phyloP scores from a whole-genome alignment of 352 stramenopile species.

The Phytopythium sindhum region DNA sequence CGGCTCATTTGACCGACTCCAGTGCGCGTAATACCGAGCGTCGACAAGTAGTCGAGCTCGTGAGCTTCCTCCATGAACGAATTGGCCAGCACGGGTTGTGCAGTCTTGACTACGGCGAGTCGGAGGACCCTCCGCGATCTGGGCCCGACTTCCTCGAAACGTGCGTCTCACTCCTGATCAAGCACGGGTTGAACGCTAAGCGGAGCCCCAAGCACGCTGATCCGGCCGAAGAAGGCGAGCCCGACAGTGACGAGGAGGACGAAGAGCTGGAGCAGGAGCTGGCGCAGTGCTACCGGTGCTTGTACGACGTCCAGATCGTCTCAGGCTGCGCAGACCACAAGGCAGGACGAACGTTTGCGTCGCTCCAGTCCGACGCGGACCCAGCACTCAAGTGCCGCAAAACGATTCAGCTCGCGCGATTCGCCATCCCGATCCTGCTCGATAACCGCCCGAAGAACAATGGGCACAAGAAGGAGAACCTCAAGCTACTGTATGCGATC shows the following conservation, averaged over 20 bases:
- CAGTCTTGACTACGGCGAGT: conserved; percentile 27
- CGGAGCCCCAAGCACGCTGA: conserved; percentile 1
- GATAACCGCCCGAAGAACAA: conserved; percentile 55
- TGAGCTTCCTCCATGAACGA: conserved; percentile 40
- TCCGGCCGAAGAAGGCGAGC: conserved; percentile 6
- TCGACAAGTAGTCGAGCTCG: conserved; percentile 1
- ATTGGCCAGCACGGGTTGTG: conserved; percentile 50
- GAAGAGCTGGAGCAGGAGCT: conserved; percentile 45
- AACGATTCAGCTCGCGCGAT: conserved; percentile 35
- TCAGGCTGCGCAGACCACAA: conserved; percentile 59
- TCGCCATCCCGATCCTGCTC: conserved; percentile 61
- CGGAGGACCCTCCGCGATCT: conserved; percentile 6
- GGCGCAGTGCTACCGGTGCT: conserved; percentile 66
- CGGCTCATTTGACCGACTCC: conserved; percentile 13
- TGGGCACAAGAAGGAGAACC: conserved; percentile 68
- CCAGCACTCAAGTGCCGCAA: conserved; percentile 19
- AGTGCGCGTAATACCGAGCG: background rate
- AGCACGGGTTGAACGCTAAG: conserved; percentile 6
- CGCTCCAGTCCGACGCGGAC: conserved; percentile 22
- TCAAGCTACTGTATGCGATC: conserved; percentile 61
- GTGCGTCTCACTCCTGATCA: conserved; percentile 30
- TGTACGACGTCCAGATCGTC: conserved; percentile 75
- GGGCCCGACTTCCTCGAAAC: conserved; percentile 34
- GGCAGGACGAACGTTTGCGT: conserved; percentile 30
- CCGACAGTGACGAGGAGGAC: conserved; percentile 13